These are phyloP conservation scores for Myxozyma neglecta DNA, from an alignment of 805 yeast species.

Conservation along the genomic window DNA sequence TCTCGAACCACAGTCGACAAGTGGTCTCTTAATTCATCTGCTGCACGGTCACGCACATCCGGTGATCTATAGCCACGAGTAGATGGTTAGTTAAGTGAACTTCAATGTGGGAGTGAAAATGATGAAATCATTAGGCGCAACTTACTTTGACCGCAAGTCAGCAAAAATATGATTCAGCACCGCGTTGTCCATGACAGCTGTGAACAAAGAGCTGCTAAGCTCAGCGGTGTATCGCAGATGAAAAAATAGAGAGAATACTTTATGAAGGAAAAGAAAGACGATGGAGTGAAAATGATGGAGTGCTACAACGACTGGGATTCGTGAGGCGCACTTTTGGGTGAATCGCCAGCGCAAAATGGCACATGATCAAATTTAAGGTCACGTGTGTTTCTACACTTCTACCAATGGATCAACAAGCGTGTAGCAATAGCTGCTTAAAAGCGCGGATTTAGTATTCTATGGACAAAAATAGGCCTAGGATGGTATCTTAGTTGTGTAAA, in stretches of 20 bases:
- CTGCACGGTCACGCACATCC: constrained; percentile 48
- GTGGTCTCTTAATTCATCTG: constrained; percentile 67
- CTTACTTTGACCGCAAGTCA: constrained; percentile 46
- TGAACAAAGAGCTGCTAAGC: background rate
- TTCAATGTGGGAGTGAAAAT: no score
- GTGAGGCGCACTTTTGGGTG: background rate
- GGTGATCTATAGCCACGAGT: constrained; percentile 5
- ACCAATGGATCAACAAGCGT: no score
- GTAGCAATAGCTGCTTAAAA: no score
- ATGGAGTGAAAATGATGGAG: background rate
- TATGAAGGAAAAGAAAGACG: background rate
- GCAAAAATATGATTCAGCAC: constrained; percentile 55
- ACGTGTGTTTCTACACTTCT: background rate
- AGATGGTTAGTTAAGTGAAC: background rate
- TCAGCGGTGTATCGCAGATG: background rate
- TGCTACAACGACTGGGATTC: background rate
- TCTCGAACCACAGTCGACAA: constrained; percentile 76
- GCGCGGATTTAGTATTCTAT: no score
- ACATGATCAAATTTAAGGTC: background rate
- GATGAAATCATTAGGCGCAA: background rate
- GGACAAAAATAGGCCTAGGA: no score
- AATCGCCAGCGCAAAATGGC: background rate
- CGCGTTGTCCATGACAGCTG: constrained; percentile 46
- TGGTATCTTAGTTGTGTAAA: no score
- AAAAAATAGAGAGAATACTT: background rate